phyloP scores from a whole-genome alignment of 2,329 filamentous ascomycete genomes.

The Aspergillus vadensis region DNA sequence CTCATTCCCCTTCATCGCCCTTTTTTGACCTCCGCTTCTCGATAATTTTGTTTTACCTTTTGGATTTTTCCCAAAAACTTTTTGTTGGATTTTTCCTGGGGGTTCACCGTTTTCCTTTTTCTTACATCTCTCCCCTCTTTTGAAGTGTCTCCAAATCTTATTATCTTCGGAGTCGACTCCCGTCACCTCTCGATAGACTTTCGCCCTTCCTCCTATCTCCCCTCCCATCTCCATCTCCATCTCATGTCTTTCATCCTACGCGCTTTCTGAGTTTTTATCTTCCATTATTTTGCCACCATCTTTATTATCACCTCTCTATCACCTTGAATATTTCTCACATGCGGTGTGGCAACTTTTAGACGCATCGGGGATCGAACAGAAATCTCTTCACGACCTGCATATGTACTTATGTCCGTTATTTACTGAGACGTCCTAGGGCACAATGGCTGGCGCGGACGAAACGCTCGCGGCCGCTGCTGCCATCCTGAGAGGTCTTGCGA shows the following conservation, averaged over 20 bases:
- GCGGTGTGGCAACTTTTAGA: constrained; percentile 1
- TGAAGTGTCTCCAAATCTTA: constrained; percentile 1
- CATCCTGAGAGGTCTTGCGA: constrained; percentile 50
- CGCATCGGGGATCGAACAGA: constrained; percentile 9
- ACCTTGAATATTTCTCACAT: constrained; percentile 7
- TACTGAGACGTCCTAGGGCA: constrained; percentile 35
- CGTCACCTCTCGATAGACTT: constrained; percentile 6
- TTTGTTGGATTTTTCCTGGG: constrained; percentile 4
- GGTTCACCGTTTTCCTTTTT: background rate
- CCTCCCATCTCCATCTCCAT: constrained; percentile 2
- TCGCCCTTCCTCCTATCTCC: constrained; percentile 9
- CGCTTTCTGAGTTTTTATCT: background rate
- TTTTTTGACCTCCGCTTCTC: constrained; percentile 5
- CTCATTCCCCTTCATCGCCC: constrained; percentile 7
- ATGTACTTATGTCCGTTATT: constrained; percentile 25
- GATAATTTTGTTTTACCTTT: constrained; percentile 1
- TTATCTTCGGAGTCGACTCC: constrained; percentile 8
- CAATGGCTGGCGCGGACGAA: constrained; percentile 51
- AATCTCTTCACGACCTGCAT: constrained; percentile 11
- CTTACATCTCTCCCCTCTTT: background rate
- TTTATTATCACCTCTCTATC: constrained; percentile 6
- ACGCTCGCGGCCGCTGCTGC: constrained; percentile 50
- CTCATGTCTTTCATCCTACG: constrained; percentile 11
- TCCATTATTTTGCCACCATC: background rate
- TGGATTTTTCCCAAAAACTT: constrained; percentile 6